Base-by-base conservation (phyloP, 2,329 filamentous ascomycete genomes). In the Botrytis elliptica region DNA sequence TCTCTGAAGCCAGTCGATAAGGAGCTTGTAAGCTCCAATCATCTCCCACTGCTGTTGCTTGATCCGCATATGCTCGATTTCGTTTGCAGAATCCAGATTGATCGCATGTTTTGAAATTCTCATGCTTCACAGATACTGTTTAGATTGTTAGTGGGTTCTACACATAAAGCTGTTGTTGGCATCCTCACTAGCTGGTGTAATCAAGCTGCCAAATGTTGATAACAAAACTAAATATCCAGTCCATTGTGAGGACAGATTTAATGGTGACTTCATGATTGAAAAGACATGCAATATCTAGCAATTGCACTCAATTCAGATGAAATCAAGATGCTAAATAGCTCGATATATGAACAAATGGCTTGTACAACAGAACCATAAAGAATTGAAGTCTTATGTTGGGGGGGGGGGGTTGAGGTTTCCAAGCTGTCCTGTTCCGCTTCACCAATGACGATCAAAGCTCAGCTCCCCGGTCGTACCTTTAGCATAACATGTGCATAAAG, bases 31-130 rank as follows among this genome's bases (percentile, higher is more conserved):
- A 42, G 66, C 66, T 66, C 92, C 94, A 98, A 42, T 87, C 85
- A 14, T 89, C 87, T 75, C 89, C 90, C 73, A 89, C 84, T 60
- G 89, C 85, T 64, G 88, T 84, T 76, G 91, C 94, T 76, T 88
- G 86, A 83, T 98, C 95, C 81, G 96, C 96, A 81, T 93, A 95
- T 57, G 89, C 92, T 82, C 96, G 91, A 84, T 98, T 98, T 77
- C 96, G 93, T 82, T 94, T 96, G 85, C 96, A 99, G 86, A 99
- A 99, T 79, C 96, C 96, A 7, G 95, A 96, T 82, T 99, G 95
- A 78, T 92, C 86, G 85, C 96, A 99, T 79, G 92, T 97, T 82
- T 98, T 99, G 88, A 98, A 99, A 83, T 97, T 95, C 80, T 97
- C 91, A 81, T 97, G 92, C 85, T 99, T 99, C 70, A 99, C 96